Base-by-base conservation (phyloP, 2,329 filamentous ascomycete species). In the Trichophaea hybrida region DNA sequence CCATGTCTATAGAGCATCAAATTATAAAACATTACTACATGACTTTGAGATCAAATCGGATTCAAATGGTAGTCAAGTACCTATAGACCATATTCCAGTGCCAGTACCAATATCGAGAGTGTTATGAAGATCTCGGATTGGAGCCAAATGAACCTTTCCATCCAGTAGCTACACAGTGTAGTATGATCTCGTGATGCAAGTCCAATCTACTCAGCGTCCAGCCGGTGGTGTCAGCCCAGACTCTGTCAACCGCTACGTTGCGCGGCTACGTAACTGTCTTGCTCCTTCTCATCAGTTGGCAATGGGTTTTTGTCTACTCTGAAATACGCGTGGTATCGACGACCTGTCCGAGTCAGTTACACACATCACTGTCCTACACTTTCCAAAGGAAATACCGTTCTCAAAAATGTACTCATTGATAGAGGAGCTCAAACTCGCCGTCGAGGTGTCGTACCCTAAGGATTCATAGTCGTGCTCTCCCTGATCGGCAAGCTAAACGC, bases 161-260 rank as follows among this genome's bases (percentile, higher is more conserved):
- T 71, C 69, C 51, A 74, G 71, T 0, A 74, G 69, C 57, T 80
- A 69, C n/a, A n/a, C n/a, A n/a, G n/a, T n/a, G n/a, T 58, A 80
- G 37, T 32, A 55, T 24, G 57, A 43, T 37, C 17, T 33, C 4
- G 34, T 59, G 57, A 38, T 55, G 57, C 49, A 59, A 33, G 34
- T 59, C 49, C n/a, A 59, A 31, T n/a, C 40, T 46, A 17, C n/a
- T 46, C 13, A 46, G 24, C 24, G 24, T 24, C 3, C 3, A 46
- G 5, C 40, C 40, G 40, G n/a, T 46, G 24, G 40, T 24, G 24
- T 24, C 24, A 24, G 24, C 24, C 24, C 40, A 46, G 24, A 46
- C 13, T 46, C 13, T n/a, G 40, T 10, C n/a, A 46, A n/a, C 40
- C n/a, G 13, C 10, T 46, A 5, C 13, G 40, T 46, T 46, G 24